Evolutionary conservation across 176 grass and related monocot genomes (phyloP).

Genomic region (Ensete glaucum): DNA sequence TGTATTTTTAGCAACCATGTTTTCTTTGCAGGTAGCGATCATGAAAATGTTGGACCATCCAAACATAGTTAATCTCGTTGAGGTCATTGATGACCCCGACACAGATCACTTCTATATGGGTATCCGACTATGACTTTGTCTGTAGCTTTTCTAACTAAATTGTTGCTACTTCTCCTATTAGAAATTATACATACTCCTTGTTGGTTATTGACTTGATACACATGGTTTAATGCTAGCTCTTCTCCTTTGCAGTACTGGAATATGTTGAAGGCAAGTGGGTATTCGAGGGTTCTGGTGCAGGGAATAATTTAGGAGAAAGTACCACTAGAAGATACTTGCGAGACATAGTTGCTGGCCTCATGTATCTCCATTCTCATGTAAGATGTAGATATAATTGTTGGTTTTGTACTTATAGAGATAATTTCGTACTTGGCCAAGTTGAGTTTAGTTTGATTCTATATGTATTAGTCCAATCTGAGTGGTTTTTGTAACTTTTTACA

Average conservation of each 20-base stretch:
- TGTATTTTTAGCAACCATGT: slow-evolving; percentile 1
- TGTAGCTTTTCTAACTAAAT: not conserved
- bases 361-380: slow-evolving; percentile 95
- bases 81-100: slow-evolving; percentile 81
- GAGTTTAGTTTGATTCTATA: not conserved
- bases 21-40: slow-evolving; percentile 58
- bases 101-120: slow-evolving; percentile 86
- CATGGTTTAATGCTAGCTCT: slow-evolving; percentile 1
- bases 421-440: not conserved
- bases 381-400: slow-evolving; percentile 11
- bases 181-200: not conserved
- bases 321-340: slow-evolving; percentile 60
- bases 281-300: slow-evolving; percentile 38
- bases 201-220: not conserved
- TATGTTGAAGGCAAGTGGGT: slow-evolving; percentile 67
- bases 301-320: slow-evolving; percentile 47
- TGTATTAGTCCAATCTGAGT: not conserved
- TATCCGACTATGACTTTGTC: slow-evolving; percentile 22
- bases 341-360: slow-evolving; percentile 68
- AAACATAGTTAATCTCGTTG: slow-evolving; percentile 92
- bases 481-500: not conserved
- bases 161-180: not conserved
- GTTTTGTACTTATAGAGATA: not conserved
- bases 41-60: slow-evolving; percentile 95
- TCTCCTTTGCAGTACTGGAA: slow-evolving; percentile 50